Evolutionary conservation across 2,329 filamentous ascomycete species (phyloP), one percentile per base, ranked within the genome.

Genomic region (Diaporthe sp.): DNA sequence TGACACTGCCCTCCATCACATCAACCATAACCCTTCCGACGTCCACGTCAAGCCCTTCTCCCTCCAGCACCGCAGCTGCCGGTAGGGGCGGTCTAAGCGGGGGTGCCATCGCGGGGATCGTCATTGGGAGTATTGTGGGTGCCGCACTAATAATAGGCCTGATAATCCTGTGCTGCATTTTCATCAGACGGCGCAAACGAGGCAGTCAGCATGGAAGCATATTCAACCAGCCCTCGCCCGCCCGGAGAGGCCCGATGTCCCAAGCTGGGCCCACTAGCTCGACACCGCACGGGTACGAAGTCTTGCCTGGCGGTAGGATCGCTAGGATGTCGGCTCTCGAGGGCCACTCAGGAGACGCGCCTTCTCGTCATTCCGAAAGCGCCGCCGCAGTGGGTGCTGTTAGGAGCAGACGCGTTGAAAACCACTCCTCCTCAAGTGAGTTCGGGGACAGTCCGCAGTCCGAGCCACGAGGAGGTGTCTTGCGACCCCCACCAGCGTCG

Each of bases 251-350:
- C 0, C 84, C 85, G 0, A 84, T 86, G 78, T 77, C 83, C 10
- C 87, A 88, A 76, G 78, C 80, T 45, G 81, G 81, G 71, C 78
- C 79, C 52, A 80, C 76, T 61, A 77, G 58, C 76, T 57, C 67
- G 68, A 80, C 84, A 2, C 84, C 87, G 3, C 85, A 87, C 77
- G 92, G 91, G 54, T 94, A 94, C 77, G 93, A 95, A 78, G 90
- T 95, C 22, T 88, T 97, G 15, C 94, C 95, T 8, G 96, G 95
- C 57, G 95, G 95, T 40, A 93, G 97, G 76, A 97, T 99, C 75
- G 95, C 97, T 52, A 92, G 97, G 73, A 98, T 99, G 97, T 96
- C 96, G 52, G 97, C 97, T 45, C 85, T 99, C 70, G 96, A 98
- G 84, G 93, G 92, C 7, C 91, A 93, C 72, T 91, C 91, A 0